A percentile compares a stretch with the other conserved stretches of the same genome.
These are phyloP conservation scores for Polygonum aviculare DNA, from an alignment of 148 eudicot genomes.

Conservation along the genomic window DNA sequence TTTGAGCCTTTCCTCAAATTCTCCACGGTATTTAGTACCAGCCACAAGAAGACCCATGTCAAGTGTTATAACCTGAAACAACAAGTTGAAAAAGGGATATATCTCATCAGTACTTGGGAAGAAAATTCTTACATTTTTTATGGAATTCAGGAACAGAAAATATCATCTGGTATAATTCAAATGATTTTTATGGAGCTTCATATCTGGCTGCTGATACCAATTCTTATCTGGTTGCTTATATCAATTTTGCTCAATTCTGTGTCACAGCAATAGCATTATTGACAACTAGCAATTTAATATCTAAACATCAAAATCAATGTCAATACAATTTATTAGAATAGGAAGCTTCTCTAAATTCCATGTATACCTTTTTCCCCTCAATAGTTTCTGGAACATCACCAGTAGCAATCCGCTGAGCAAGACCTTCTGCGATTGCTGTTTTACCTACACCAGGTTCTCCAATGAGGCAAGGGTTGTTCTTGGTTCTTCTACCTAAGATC, in stretches of 20 bases:
- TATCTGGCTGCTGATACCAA: conserved; percentile 73
- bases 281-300: conserved; percentile 35
- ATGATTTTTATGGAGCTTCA: conserved; percentile 16
- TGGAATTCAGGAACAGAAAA: neutral
- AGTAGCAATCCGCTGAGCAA: conserved; percentile 78
- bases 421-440: conserved; percentile 98
- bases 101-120: conserved; percentile 59
- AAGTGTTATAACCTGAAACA: conserved; percentile 71
- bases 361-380: conserved; percentile 77
- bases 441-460: conserved; percentile 99
- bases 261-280: conserved; percentile 90
- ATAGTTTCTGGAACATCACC: conserved; percentile 98
- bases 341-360: neutral
- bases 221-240: conserved; percentile 81
- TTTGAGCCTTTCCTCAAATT: conserved; percentile 86
- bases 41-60: conserved; percentile 96
- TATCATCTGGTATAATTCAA: conserved; percentile 52
- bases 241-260: conserved; percentile 73
- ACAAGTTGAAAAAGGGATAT: neutral
- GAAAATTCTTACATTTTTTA: conserved; percentile 64
- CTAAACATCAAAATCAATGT: neutral
- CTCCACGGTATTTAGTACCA: conserved; percentile 94
- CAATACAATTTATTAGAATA: neutral
- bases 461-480: conserved; percentile 93
- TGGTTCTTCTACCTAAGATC: conserved; percentile 81